Evolutionary conservation across 768 basidiomycete species (phyloP), one percentile per base, ranked within the genome.

Genomic region (Suillus sp.): DNA sequence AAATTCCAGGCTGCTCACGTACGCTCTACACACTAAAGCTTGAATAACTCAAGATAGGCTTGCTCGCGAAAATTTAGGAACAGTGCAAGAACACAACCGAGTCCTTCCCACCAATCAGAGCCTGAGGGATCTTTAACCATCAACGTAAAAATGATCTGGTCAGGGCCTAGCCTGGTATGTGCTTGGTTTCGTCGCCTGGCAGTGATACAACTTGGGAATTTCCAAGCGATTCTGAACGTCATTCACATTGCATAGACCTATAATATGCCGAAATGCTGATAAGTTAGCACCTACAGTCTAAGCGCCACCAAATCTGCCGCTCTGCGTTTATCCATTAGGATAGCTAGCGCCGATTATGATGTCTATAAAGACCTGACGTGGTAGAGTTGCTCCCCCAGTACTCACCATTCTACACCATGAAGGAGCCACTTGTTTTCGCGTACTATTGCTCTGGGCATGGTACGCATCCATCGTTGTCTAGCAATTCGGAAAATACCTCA

Each of bases 401-500:
- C 9, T 53, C 30, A 5, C 9, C 51, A 11, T 20, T 11, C 30
- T 9, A 32, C 51, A 4, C 3, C 16, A 59, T 59, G 58, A 57
- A 40, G 22, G 54, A 30, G 13, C 13, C 62, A n/a, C 68, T 76
- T 20, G 64, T 64, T n/a, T 80, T 89, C 59, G 89, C 85, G 0
- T 91, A 89, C 71, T 91, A 91, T 71, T 90, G 89, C 69, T 89
- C 88, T 37, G 90, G 90, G 14, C 90, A 91, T 70, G 90, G 89
- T 88, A 60, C 62, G 83, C 67, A 42, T 66, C 35, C 42, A 30
- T 47, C 22, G 25, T 53, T 16, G 10, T 62, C 30, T 27, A 61
- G 43, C 37, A 50, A 65, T 9, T 32, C 4, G 32, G 18, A 20
- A 61, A 47, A 25, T 65, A 7, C 61, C 43, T 40, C 22, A 42